These are phyloP conservation scores for Xanthoconium separans DNA, from an alignment of 1,284 basidiomycete genomes.

Conservation along the genomic window DNA sequence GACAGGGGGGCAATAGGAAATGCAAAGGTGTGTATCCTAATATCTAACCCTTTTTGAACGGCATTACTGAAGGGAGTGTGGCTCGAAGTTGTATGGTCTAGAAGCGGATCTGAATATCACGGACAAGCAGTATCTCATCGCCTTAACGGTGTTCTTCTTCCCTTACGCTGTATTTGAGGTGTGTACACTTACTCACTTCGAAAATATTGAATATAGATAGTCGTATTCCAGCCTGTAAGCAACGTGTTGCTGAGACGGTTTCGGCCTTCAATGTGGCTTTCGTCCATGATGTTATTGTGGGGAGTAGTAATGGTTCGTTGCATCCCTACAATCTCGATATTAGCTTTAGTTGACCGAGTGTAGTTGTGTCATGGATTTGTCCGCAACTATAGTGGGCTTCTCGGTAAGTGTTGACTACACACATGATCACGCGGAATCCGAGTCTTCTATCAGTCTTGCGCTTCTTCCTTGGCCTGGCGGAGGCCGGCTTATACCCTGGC, in stretches of 20 bases:
- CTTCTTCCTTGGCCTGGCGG: constrained; percentile 49
- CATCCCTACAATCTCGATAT: background rate
- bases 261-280: constrained; percentile 60
- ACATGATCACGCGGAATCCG: background rate
- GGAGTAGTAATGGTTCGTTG: constrained; percentile 55
- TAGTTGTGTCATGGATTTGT: constrained; percentile 55
- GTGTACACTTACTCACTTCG: constrained; percentile 3
- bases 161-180: constrained; percentile 57
- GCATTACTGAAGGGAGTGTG: background rate
- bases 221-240: constrained; percentile 43
- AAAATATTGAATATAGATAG: background rate
- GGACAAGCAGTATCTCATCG: constrained; percentile 53
- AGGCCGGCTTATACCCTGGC: constrained; percentile 52
- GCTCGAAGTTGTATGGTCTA: constrained; percentile 45
- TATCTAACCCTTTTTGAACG: background rate
- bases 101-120: constrained; percentile 46
- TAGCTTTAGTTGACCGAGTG: background rate
- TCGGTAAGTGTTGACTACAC: constrained; percentile 36
- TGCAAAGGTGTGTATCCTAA: constrained; percentile 46
- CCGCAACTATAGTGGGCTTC: constrained; percentile 48
- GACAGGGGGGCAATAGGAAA: constrained; percentile 69
- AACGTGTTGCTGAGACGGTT: constrained; percentile 56
- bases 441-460: constrained; percentile 42
- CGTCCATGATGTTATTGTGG: constrained; percentile 54
- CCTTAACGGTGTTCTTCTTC: constrained; percentile 58